Evolutionary conservation across 345 rosid genomes (phyloP), one percentile per base, ranked within the genome.

Genomic region (Sonneratia alba): DNA sequence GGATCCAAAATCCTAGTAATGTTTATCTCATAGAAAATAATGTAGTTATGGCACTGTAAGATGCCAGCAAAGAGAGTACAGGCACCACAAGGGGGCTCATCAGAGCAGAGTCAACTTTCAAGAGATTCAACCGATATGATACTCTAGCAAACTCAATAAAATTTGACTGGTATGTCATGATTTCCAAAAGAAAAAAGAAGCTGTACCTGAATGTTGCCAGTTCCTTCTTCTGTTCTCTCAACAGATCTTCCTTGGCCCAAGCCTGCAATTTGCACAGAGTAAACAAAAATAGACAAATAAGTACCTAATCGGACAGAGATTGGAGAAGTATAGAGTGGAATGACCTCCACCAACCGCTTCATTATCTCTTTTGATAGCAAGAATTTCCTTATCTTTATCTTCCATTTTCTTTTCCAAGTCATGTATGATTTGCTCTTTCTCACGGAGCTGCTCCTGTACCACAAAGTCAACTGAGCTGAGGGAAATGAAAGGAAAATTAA

Each of bases 241-340:
- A 80, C 68, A 92, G 90, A 74, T 87, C 98, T 76, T 95, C 98
- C 79, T 92, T 95, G n/a, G 90, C 99, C 99, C 99, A 92, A 14
- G 89, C 91, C 99, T 95, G 70, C 56, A 47, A 68, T 24, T 42
- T 79, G 36, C 65, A 62, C 27, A 15, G 27, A 22, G 43, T 16
- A 12, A 24, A 11, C n/a, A n/a, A 48, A 68, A 19, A 9, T 12
- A 67, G 53, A 45, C 36, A 24, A 43, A 22, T 2, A 40, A 3
- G 8, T 67, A 9, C 11, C 36, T n/a, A 43, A 68, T 6, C 7
- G 9, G 14, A 21, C 2, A 42, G 13, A 42, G 42, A 42, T 4
- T n/a, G 19, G 10, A 32, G 9, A 43, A 68, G 10, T 0, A 43
- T 10, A 34, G 22, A 66, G 40, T 69, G n/a, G 0, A 57, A 68